phyloP scores from a whole-genome alignment of 306 rosid genomes.

The Cucurbita pepo region DNA sequence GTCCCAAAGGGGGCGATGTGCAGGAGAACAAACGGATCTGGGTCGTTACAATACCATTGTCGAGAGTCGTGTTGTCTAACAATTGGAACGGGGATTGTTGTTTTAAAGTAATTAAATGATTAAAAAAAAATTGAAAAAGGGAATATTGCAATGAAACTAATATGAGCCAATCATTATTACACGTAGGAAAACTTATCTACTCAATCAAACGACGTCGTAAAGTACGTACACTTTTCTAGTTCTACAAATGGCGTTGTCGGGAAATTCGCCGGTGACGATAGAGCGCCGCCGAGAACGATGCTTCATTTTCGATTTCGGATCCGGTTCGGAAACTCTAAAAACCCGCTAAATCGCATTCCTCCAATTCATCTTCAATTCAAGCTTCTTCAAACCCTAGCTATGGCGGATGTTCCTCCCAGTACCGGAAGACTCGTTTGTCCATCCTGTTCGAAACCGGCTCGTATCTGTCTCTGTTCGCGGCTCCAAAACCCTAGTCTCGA shows the following conservation, averaged over 20 bases:
- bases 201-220: no score
- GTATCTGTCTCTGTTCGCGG: constrained; percentile 65
- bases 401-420: constrained; percentile 24
- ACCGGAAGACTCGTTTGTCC: constrained; percentile 59
- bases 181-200: no score
- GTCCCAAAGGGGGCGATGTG: no score
- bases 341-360: neutral
- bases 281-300: neutral
- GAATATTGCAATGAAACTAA: no score
- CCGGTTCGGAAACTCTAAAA: neutral
- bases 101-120: no score
- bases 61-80: no score
- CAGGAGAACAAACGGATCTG: no score
- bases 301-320: neutral
- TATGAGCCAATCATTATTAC: no score
- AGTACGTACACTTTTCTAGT: neutral
- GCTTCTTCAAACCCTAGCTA: constrained; percentile 11
- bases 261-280: neutral
- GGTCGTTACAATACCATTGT: no score
- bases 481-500: constrained; percentile 27
- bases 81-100: no score
- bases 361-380: neutral
- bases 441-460: constrained; percentile 55
- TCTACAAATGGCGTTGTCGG: neutral
- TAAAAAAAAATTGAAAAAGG: no score